These are phyloP conservation scores for Brasenia schreberi DNA, from an alignment of 164 flowering plant species.

Conservation along the genomic window DNA sequence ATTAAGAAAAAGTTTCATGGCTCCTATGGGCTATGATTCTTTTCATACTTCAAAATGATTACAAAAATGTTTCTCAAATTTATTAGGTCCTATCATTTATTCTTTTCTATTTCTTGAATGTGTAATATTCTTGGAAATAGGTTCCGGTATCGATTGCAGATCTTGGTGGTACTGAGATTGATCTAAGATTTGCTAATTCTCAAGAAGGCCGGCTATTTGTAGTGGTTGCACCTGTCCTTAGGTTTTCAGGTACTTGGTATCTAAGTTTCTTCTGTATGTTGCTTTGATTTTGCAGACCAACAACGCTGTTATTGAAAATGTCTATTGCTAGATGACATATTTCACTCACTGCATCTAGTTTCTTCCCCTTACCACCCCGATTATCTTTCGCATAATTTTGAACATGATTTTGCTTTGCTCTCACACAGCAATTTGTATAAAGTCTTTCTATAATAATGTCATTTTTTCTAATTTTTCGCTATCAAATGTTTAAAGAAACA, in stretches of 20 bases:
- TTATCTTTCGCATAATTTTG: too few relatives aligned
- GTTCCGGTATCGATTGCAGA: constrained; percentile 97
- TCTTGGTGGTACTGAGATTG: constrained; percentile 95
- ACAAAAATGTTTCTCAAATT: background rate
- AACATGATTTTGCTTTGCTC: too few relatives aligned
- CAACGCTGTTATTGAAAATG: too few relatives aligned
- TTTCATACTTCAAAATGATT: too few relatives aligned
- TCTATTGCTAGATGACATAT: too few relatives aligned
- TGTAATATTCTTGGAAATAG: constrained; percentile 16
- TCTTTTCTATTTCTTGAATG: background rate
- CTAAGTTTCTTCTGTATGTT: constrained; percentile 5
- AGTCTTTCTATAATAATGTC: too few relatives aligned
- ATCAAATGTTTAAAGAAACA: too few relatives aligned
- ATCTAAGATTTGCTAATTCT: constrained; percentile 71
- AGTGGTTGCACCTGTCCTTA: constrained; percentile 84
- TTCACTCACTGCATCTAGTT: too few relatives aligned
- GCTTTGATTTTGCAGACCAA: background rate
- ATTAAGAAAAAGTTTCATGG: background rate
- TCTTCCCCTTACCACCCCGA: too few relatives aligned
- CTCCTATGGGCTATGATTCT: background rate
- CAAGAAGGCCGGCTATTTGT: constrained; percentile 74
- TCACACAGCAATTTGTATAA: too few relatives aligned
- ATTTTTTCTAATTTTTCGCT: too few relatives aligned
- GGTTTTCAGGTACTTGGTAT: constrained; percentile 62
- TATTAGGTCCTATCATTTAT: background rate